Base-by-base conservation (phyloP, 2,329 filamentous ascomycete species). In the Hypocreales sp. region DNA sequence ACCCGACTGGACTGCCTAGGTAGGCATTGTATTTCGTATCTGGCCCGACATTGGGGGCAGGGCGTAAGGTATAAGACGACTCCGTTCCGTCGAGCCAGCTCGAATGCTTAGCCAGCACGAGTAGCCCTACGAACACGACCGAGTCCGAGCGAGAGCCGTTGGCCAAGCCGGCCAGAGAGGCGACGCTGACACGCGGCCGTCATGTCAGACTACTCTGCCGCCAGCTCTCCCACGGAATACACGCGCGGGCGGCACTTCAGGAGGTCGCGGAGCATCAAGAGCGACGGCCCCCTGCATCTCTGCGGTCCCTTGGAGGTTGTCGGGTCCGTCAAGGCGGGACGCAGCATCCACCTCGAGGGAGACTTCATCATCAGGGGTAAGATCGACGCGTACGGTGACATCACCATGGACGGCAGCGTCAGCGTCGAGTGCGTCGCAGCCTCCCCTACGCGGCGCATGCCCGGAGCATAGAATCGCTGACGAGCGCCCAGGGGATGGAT, bases 221-320 rank as follows among this genome's bases (percentile, higher is more conserved):
- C 39, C 28, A 37, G 33, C 22, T 40, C 37, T n/a, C 42, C 36
- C 26, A 31, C 38, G 4, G 40, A 34, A 31, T 36, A 33, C 31
- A 33, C 36, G 27, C 28, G 35, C 24, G 29, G 33, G 4, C 38
- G 35, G 13, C 29, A 35, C 16, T 43, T 45, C 28, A 43, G 38
- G 28, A 50, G 47, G 32, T 52, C 47, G 11, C 49, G 47, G 30
- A 53, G 49, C 35, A 55, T 64, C 39, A 51, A 50, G 35, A 59
- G 52, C 27, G 58, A 61, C 20, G 40, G 49, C 11, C 45, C 53
- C 20, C 36, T 63, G 29, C 39, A 47, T 15, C 46, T 64, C 5
- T 37, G 44, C 4, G 60, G 60, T 1, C 60, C 60, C 7, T 44
- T 64, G 34, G 58, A 66, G 31, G 52, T 67, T 13, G 47, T 50